Evolutionary conservation across 139 green algal genomes (phyloP), one percentile per base, ranked within the genome.

Genomic region (Limnomonas spitsbergensis): DNA sequence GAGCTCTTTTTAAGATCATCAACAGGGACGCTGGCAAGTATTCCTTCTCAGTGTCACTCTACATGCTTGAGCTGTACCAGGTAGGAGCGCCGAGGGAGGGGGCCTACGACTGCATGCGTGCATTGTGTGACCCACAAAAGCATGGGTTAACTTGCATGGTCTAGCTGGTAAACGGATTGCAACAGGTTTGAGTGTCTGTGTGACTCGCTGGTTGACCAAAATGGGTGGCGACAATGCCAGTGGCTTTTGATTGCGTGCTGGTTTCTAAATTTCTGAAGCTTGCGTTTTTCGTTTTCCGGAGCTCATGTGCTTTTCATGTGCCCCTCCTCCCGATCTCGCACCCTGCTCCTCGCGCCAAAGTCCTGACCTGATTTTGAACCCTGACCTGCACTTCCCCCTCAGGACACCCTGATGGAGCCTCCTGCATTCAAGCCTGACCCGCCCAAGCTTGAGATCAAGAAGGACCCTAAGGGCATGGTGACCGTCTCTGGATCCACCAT

Each of bases 41-140:
- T 82, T 93, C 86, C 36, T 97, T 92, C 84, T 88, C 82, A 69
- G 87, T 99, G n/a, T 82, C 81, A 2, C 75, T 86, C 66, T 96
- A 93, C 86, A 98, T 99, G 95, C 91, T 99, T 34, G 95, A 99
- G 90, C 91, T 99, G 56, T 99, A 99, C 85, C 91, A 95, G 80
- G 91, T 84, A 9, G 1, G 76, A n/a, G n/a, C n/a, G n/a, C n/a
- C n/a, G n/a, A n/a, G n/a, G n/a, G n/a, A n/a, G n/a, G n/a, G n/a
- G 6, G 38, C n/a, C n/a, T n/a, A n/a, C n/a, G n/a, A n/a, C n/a
- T n/a, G n/a, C n/a, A n/a, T n/a, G n/a, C n/a, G n/a, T n/a, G n/a
- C n/a, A n/a, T n/a, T n/a, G n/a, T n/a, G n/a, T n/a, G n/a, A n/a
- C n/a, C n/a, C n/a, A n/a, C n/a, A n/a, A n/a, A n/a, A n/a, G n/a